phyloP scores from a whole-genome alignment of 805 yeast genomes.

The Yarrowia yakushimensis region DNA sequence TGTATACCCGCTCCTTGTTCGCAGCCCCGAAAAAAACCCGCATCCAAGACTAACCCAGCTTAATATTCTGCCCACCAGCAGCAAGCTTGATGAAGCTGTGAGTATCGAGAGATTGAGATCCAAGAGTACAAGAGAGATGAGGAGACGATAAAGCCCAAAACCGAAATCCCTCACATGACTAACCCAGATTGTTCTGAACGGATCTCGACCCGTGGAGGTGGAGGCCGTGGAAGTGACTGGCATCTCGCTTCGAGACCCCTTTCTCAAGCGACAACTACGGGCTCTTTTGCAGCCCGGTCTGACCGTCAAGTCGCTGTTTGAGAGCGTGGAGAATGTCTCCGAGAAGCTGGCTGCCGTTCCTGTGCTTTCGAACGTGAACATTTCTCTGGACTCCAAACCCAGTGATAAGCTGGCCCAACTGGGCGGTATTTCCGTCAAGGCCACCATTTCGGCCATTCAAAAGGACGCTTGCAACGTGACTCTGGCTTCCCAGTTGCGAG shows the following conservation, averaged over 20 bases:
- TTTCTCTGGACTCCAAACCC: slow-evolving; percentile 17
- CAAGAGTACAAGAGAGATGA: background rate
- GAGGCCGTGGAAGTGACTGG: slow-evolving; percentile 24
- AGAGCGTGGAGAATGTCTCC: slow-evolving; percentile 10
- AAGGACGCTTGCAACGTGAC: slow-evolving; percentile 10
- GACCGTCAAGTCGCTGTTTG: slow-evolving; percentile 24
- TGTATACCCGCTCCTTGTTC: background rate
- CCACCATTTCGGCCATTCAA: slow-evolving; percentile 11
- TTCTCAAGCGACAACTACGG: slow-evolving; percentile 19
- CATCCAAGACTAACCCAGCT: slow-evolving; percentile 13
- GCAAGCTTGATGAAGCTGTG: slow-evolving; percentile 24
- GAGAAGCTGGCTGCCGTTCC: slow-evolving; percentile 11
- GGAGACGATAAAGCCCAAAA: background rate
- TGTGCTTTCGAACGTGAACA: slow-evolving; percentile 17
- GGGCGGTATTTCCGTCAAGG: slow-evolving; percentile 19
- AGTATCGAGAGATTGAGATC: background rate
- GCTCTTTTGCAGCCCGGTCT: slow-evolving; percentile 17
- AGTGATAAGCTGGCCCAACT: slow-evolving; percentile 15
- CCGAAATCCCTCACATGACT: background rate
- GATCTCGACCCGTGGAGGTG: slow-evolving; percentile 19
- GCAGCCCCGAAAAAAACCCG: background rate
- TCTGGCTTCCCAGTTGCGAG: slow-evolving; percentile 11
- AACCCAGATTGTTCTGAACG: slow-evolving; percentile 17
- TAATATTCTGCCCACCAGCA: slow-evolving; percentile 20
- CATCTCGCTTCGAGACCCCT: slow-evolving; percentile 18